These are phyloP conservation scores for Lepidium sativum DNA, from an alignment of 345 rosid genomes.

Conservation along the genomic window DNA sequence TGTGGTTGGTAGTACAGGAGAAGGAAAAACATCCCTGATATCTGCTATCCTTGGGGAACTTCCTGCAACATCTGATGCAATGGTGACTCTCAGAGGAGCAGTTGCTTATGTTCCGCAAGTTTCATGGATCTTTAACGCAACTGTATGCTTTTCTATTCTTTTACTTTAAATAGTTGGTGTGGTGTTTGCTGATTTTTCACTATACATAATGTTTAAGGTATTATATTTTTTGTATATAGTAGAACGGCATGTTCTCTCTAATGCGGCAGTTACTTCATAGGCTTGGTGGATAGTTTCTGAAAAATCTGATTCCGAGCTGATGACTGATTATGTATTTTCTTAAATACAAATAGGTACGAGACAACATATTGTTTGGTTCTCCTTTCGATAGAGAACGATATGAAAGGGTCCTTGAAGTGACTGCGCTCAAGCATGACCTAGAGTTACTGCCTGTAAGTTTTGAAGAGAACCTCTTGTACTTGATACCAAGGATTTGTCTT, in stretches of 20 bases:
- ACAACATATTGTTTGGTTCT: slow-evolving; percentile 64
- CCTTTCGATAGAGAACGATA: slow-evolving; percentile 32
- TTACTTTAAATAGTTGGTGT: not conserved
- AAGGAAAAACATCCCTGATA: slow-evolving; percentile 55
- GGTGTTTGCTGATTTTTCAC: not conserved
- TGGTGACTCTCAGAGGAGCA: slow-evolving; percentile 40
- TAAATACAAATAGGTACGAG: slow-evolving; percentile 46
- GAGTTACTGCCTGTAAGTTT: slow-evolving; percentile 29
- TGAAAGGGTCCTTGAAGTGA: slow-evolving; percentile 47
- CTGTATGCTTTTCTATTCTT: slow-evolving; percentile 43
- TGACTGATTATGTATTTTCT: not conserved
- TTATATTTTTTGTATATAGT: not conserved
- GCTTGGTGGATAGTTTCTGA: not conserved
- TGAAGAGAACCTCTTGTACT: not conserved
- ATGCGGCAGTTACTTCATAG: not conserved
- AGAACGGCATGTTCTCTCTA: not conserved
- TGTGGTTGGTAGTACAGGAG: slow-evolving; percentile 72
- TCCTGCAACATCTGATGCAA: slow-evolving; percentile 53
- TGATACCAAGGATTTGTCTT: slow-evolving; percentile 2
- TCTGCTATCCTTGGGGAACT: slow-evolving; percentile 74
- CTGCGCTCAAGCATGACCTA: slow-evolving; percentile 56
- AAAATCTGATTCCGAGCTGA: too few relatives aligned
- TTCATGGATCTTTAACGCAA: slow-evolving; percentile 94
- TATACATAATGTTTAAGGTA: not conserved
- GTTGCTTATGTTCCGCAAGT: slow-evolving; percentile 76